A percentile compares a stretch with the other conserved stretches of the same genome.
phyloP scores from a whole-genome alignment of 805 yeast genomes.

The Zygosaccharomyces bisporus region DNA sequence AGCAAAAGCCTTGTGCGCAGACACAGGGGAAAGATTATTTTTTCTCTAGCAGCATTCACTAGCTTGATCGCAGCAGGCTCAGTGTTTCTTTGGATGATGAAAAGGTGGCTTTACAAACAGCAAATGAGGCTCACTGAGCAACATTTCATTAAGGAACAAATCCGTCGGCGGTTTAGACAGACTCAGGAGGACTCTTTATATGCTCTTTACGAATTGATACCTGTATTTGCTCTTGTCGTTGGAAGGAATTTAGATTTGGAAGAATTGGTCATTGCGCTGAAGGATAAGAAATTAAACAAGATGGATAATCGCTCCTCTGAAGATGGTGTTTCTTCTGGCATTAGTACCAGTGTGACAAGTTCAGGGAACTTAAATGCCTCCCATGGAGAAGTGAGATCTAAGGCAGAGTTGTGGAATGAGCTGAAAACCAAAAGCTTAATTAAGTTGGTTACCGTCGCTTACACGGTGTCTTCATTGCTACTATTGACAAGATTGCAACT shows the following conservation, averaged over 20 bases:
- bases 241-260: slow-evolving; percentile 28
- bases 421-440: slow-evolving; percentile 72
- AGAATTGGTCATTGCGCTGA: slow-evolving; percentile 25
- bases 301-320: slow-evolving; percentile 5
- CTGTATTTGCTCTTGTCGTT: slow-evolving; percentile 54
- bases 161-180: slow-evolving; percentile 79
- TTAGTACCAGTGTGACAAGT: slow-evolving; percentile 20
- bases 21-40: slow-evolving; percentile 27
- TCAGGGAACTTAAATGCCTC: slow-evolving; percentile 12
- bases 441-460: slow-evolving; percentile 65
- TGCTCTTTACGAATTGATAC: slow-evolving; percentile 78
- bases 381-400: slow-evolving; percentile 36
- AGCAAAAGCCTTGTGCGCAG: slow-evolving; percentile 22
- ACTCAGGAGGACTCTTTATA: slow-evolving; percentile 86
- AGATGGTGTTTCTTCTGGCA: slow-evolving; percentile 23
- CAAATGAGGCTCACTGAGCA: slow-evolving; percentile 54
- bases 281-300: slow-evolving; percentile 22
- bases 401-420: slow-evolving; percentile 78
- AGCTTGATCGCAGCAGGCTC: slow-evolving; percentile 32
- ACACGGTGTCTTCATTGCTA: slow-evolving; percentile 64
- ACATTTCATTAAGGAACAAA: slow-evolving; percentile 59
- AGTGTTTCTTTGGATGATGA: slow-evolving; percentile 24
- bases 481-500: slow-evolving; percentile 80
- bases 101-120: slow-evolving; percentile 33
- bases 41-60: slow-evolving; percentile 22